These are phyloP conservation scores for Solanum chiquidenum DNA, from an alignment of 257 asterid genomes.

Conservation along the genomic window DNA sequence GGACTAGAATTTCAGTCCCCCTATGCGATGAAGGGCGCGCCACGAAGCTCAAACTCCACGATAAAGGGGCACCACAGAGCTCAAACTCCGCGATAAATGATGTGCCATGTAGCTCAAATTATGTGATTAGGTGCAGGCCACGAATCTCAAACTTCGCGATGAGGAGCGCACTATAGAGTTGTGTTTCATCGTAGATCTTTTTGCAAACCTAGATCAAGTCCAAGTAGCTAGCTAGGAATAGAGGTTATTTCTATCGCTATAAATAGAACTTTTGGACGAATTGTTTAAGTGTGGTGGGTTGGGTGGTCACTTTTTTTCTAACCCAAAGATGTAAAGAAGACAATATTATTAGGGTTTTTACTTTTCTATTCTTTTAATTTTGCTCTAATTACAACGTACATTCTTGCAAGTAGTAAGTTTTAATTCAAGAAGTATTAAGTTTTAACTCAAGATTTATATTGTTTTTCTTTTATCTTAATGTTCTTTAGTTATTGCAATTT, in stretches of 20 bases:
- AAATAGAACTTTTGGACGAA: background rate
- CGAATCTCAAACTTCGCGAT: background rate
- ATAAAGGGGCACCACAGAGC: background rate
- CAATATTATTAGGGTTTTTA: no score
- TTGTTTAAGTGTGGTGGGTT: background rate
- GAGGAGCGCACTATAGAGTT: background rate
- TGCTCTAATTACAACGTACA: no score
- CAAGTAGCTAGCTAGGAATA: no score
- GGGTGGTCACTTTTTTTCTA: no score
- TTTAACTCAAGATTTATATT: no score
- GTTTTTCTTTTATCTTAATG: no score
- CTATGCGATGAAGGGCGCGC: background rate
- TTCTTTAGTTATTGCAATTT: no score
- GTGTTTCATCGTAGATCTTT: background rate
- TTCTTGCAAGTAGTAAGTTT: no score
- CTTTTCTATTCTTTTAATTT: no score
- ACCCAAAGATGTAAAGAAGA: background rate
- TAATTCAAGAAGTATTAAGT: no score
- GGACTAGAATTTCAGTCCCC: no score
- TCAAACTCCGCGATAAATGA: background rate
- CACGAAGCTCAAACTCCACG: background rate
- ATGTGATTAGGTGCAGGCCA: background rate
- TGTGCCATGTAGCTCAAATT: background rate
- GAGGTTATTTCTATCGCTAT: background rate
- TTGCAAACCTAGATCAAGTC: background rate